Evolutionary conservation across 345 rosid species (phyloP), one percentile per base, ranked within the genome.

Genomic region (Gossypium australe): DNA sequence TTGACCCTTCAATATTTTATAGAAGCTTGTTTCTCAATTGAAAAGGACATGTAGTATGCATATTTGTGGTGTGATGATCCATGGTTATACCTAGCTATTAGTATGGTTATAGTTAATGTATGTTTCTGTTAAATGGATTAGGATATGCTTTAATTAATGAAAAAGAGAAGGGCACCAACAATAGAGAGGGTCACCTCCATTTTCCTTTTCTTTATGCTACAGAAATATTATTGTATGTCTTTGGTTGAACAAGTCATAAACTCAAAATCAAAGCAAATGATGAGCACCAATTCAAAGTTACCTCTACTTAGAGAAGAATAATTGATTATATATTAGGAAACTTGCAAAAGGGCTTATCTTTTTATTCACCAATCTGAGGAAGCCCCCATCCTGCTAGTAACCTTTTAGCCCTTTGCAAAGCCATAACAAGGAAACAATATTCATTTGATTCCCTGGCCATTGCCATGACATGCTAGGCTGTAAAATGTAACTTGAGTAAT

Each of bases 321-420:
- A 66, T 67, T 53, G 24, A 20, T 29, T 44, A 48, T 48, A 9
- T 48, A 2, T 62, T 13, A 11, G 59, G 71, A 78, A 72, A 65
- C 12, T 22, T 56, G 5, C 60, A 72, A 76, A 62, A 58, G 29
- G 7, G 29, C 3, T 53, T 27, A 18, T 4, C 11, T 11, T 49
- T 69, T 69, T 8, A 20, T 51, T n/a, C 90, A 89, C 71, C 73
- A 64, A 76, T 71, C 70, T 73, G 76, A 76, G 89, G 92, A 87
- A 85, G 73, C 75, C 79, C 74, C 16, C 62, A 70, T 58, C 67
- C 57, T 67, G 20, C 18, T 24, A 13, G 43, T 48, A 48, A 25
- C 52, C 12, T 65, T 67, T 48, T 67, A 13, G 7, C 9, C 44
- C 43, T 49, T 44, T 24, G 11, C 18, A 47, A 14, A 24, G 57